Evolutionary conservation across 192 early-diverging fungal genomes (phyloP).

Genomic region (Backusella tarrabulga): DNA sequence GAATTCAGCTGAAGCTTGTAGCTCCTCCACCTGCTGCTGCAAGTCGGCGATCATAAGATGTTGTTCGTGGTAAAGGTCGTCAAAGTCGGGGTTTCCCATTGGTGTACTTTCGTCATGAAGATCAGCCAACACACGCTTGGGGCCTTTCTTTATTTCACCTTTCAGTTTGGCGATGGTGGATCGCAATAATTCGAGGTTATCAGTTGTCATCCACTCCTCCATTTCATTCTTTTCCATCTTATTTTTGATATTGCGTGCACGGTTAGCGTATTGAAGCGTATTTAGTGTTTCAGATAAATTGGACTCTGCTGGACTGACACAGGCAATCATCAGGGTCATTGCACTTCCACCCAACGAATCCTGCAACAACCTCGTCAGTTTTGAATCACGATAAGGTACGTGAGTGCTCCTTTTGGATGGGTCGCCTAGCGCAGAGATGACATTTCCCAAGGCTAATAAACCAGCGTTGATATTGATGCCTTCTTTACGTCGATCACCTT

Average conservation of each 20-base stretch:
- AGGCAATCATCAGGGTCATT: constrained; percentile 94
- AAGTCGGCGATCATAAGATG: constrained; percentile 18
- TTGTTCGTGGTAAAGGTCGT: constrained; percentile 24
- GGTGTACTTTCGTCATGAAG: constrained; percentile 12
- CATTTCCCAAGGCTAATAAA: constrained; percentile 93
- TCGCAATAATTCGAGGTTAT: constrained; percentile 66
- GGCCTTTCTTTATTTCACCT: constrained; percentile 49
- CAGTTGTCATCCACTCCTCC: constrained; percentile 64
- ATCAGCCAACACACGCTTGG: not conserved
- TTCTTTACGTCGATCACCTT: constrained; percentile 91
- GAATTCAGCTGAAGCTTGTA: not conserved
- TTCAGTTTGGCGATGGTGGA: constrained; percentile 62
- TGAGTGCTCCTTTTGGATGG: constrained; percentile 61
- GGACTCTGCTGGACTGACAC: constrained; percentile 83
- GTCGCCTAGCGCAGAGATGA: constrained; percentile 96
- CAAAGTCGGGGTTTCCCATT: constrained; percentile 13
- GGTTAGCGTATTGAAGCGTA: constrained; percentile 94
- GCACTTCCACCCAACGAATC: constrained; percentile 95
- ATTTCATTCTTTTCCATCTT: constrained; percentile 70
- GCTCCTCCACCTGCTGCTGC: constrained; percentile 21
- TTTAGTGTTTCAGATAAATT: constrained; percentile 91
- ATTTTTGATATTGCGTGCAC: constrained; percentile 96
- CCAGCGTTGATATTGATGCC: constrained; percentile 98
- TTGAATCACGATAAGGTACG: constrained; percentile 96
- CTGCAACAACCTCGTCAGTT: constrained; percentile 94